A percentile compares a stretch with the other conserved stretches of the same genome.
phyloP scores from a whole-genome alignment of 208 protist genomes.

The Trypanosoma scelopori region DNA sequence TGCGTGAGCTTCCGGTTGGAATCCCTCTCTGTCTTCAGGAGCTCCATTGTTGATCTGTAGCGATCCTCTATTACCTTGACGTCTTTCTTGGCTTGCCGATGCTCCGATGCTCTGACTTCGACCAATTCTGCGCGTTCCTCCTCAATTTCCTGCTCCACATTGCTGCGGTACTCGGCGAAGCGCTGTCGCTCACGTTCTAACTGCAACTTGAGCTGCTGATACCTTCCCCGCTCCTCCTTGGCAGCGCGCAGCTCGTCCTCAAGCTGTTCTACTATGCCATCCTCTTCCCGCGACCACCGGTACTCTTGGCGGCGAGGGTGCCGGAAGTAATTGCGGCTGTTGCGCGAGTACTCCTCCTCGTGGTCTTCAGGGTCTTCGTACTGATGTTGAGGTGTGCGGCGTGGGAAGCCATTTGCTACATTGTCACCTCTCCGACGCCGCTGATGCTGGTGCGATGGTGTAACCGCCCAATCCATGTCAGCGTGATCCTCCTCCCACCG shows the following conservation, averaged over 20 bases:
- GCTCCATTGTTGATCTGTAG: slow-evolving; percentile 56
- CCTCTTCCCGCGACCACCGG: slow-evolving; percentile 43
- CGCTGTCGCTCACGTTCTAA: slow-evolving; percentile 80
- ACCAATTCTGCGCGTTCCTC: slow-evolving; percentile 61
- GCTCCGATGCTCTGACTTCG: slow-evolving; percentile 35
- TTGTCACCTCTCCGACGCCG: slow-evolving; percentile 12
- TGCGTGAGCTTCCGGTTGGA: slow-evolving; percentile 56
- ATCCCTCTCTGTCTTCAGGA: slow-evolving; percentile 75
- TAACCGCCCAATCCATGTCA: not conserved
- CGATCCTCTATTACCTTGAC: slow-evolving; percentile 74
- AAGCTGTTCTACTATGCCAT: slow-evolving; percentile 67
- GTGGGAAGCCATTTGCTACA: slow-evolving; percentile 9
- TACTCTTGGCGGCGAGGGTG: slow-evolving; percentile 15
- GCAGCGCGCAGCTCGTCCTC: slow-evolving; percentile 73
- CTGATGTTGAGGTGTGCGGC: slow-evolving; percentile 11
- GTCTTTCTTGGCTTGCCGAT: slow-evolving; percentile 63
- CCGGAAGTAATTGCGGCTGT: slow-evolving; percentile 65
- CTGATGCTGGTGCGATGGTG: not conserved
- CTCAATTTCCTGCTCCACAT: slow-evolving; percentile 63
- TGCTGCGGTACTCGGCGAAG: slow-evolving; percentile 66
- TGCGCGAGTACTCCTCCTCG: slow-evolving; percentile 27
- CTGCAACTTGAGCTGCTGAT: slow-evolving; percentile 49
- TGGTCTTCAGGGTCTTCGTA: slow-evolving; percentile 37
- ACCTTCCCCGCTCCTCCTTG: slow-evolving; percentile 77
- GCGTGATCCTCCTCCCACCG: not conserved